These are phyloP conservation scores for Microstroma glucosiphilum DNA, from an alignment of 1,284 basidiomycete genomes.

Conservation along the genomic window DNA sequence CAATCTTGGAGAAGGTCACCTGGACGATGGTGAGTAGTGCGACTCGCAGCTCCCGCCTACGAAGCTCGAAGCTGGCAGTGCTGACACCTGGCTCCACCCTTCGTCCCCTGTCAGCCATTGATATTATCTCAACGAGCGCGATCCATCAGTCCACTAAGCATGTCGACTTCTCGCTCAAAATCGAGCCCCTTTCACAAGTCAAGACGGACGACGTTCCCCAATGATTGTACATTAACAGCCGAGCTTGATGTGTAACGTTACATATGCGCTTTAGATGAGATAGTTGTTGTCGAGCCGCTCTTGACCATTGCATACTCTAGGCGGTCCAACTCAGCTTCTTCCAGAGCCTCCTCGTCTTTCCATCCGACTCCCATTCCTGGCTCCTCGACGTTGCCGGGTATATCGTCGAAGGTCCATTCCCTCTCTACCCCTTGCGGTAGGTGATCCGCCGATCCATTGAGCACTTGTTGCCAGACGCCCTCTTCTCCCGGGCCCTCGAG, in stretches of 20 bases:
- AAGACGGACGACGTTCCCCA: background rate
- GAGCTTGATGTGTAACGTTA: too few species aligned
- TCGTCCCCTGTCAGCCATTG: conserved; percentile 27
- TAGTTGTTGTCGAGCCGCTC: background rate
- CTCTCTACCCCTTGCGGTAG: conserved; percentile 59
- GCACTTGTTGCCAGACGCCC: conserved; percentile 23
- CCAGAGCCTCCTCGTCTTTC: conserved; percentile 22
- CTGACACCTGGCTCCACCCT: conserved; percentile 3
- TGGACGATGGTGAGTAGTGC: conserved; percentile 21
- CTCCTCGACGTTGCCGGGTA: conserved; percentile 34
- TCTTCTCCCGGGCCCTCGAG: background rate
- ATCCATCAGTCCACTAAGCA: conserved; percentile 50
- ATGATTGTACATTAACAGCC: too few species aligned
- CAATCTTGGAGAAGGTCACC: conserved; percentile 35
- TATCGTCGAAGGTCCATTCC: conserved; percentile 62
- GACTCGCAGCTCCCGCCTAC: conserved; percentile 3
- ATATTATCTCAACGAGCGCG: conserved; percentile 44
- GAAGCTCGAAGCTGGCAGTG: background rate
- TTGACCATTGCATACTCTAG: background rate
- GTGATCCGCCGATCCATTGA: conserved; percentile 37
- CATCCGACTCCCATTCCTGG: conserved; percentile 35
- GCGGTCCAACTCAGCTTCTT: conserved; percentile 3
- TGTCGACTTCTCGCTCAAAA: conserved; percentile 48
- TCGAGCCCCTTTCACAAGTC: conserved; percentile 24
- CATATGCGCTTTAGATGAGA: too few species aligned